These are phyloP conservation scores for Gentiana dahurica DNA, from an alignment of 257 asterid species.

Conservation along the genomic window DNA sequence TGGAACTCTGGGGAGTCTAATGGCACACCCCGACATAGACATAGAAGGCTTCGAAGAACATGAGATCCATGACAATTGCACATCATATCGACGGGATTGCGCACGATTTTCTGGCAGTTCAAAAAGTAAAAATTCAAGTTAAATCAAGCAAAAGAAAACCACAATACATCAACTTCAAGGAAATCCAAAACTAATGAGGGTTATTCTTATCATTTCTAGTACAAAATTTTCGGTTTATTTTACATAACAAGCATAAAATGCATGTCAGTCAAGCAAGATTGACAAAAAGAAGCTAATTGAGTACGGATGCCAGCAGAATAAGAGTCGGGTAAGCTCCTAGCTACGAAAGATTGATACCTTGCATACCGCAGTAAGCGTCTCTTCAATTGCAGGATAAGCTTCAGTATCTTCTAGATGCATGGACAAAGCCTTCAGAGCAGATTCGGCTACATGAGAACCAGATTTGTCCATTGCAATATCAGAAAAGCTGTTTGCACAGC, in stretches of 20 bases:
- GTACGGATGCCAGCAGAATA: neutral
- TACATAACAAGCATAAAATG: neutral
- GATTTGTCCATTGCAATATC: slow-evolving; percentile 74
- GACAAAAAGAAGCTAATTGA: neutral
- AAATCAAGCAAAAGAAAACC: neutral
- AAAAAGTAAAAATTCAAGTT: neutral
- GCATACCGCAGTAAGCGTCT: slow-evolving; percentile 48
- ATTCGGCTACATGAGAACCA: slow-evolving; percentile 95
- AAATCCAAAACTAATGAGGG: neutral
- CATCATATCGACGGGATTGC: slow-evolving; percentile 62
- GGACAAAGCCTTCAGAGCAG: slow-evolving; percentile 77
- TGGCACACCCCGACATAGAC: slow-evolving; percentile 81
- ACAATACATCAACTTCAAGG: neutral
- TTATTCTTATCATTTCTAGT: neutral
- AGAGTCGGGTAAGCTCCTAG: neutral
- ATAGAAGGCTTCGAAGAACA: slow-evolving; percentile 81
- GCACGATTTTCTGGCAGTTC: slow-evolving; percentile 46
- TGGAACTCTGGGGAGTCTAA: slow-evolving; percentile 65
- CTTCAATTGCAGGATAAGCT: slow-evolving; percentile 42
- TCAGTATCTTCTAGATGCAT: slow-evolving; percentile 61
- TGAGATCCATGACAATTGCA: slow-evolving; percentile 94
- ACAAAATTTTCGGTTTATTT: neutral
- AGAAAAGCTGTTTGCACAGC: slow-evolving; percentile 44
- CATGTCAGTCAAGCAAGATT: neutral
- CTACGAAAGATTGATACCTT: slow-evolving; percentile 32